Evolutionary conservation across 2,329 filamentous ascomycete genomes (phyloP).

Genomic region (Monilinia laxa): DNA sequence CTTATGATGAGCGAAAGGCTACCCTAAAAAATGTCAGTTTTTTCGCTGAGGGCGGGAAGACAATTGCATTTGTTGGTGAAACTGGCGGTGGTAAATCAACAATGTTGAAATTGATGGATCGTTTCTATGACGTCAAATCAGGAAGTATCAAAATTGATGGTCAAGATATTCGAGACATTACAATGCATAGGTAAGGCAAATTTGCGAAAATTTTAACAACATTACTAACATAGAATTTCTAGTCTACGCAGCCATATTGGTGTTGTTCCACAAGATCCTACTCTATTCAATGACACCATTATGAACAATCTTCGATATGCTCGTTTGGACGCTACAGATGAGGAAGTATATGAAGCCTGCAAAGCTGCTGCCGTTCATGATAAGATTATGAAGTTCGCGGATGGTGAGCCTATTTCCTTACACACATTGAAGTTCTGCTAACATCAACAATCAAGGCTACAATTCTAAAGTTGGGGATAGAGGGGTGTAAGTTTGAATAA

Average conservation of each 20-base stretch:
- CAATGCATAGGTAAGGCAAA: constrained; percentile 50
- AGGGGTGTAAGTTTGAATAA: constrained; percentile 50
- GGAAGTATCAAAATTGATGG: constrained; percentile 44
- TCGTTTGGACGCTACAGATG: constrained; percentile 34
- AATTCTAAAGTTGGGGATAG: constrained; percentile 47
- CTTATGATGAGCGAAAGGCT: constrained; percentile 41
- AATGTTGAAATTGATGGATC: constrained; percentile 46
- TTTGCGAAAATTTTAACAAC: constrained; percentile 45
- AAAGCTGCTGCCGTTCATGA: constrained; percentile 58
- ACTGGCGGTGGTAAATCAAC: constrained; percentile 48
- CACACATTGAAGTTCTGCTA: not conserved
- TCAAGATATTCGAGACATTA: constrained; percentile 41
- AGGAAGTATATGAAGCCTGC: constrained; percentile 49
- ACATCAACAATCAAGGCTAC: constrained; percentile 39
- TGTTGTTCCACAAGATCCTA: constrained; percentile 58
- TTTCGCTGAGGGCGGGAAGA: constrained; percentile 42
- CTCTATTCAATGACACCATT: constrained; percentile 55
- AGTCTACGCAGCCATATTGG: constrained; percentile 48
- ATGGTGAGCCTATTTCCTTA: constrained; percentile 51
- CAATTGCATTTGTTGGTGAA: constrained; percentile 49
- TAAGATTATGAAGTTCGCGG: constrained; percentile 55
- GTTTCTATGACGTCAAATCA: constrained; percentile 48
- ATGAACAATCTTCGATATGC: constrained; percentile 41
- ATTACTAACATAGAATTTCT: constrained; percentile 10
- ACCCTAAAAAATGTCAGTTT: constrained; percentile 42